Base-by-base conservation (phyloP, 306 rosid genomes). In the Fragaria nilgerrensis region DNA sequence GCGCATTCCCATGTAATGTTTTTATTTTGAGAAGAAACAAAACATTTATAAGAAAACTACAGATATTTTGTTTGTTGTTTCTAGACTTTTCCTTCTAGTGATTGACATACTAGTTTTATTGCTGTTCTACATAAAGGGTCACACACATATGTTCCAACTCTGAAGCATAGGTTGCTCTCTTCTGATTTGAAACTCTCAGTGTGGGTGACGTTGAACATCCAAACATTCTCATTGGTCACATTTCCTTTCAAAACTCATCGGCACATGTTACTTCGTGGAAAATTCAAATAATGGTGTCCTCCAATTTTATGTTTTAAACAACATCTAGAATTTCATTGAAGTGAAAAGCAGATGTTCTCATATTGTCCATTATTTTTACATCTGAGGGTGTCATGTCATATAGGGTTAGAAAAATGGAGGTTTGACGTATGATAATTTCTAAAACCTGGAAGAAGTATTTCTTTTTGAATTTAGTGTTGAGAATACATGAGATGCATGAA, bases 401-500 rank as follows among this genome's bases (percentile, higher is more conserved):
- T 50, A 61, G 48, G 63, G 56, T 27, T 15, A 29, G 16, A 53
- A 65, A 74, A 37, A 27, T 48, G 44, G 73, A 72, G 64, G 32
- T 19, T 32, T 25, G 16, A 37, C 68, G 5, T 71, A 4, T 71
- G 44, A 5, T 23, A 11, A 23, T 58, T 34, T 20, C 56, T 34
- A 11, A 50, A 39, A 29, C 9, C 19, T 50, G 47, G 48, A 59
- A 4, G 11, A 20, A 49, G 4, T 25, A 36, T 56, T 37, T 10
- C 32, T 45, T 74, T 53, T 78, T 19, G 41, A 43, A 17, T 27
- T 22, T 56, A 50, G 44, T 73, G 16, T 22, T 55, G 55, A 58
- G 6, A 15, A 43, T 56, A 41, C 70, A 50, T 83, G 75, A 36
- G 7, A 17, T 79, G 72, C 77, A 37, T 52, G 25, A 72, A 17